Percentiles rank a stretch among this genome's conserved stretches.
Conservation (phyloP, 208 protist genomes). For the Porcisia hertigi region DNA sequence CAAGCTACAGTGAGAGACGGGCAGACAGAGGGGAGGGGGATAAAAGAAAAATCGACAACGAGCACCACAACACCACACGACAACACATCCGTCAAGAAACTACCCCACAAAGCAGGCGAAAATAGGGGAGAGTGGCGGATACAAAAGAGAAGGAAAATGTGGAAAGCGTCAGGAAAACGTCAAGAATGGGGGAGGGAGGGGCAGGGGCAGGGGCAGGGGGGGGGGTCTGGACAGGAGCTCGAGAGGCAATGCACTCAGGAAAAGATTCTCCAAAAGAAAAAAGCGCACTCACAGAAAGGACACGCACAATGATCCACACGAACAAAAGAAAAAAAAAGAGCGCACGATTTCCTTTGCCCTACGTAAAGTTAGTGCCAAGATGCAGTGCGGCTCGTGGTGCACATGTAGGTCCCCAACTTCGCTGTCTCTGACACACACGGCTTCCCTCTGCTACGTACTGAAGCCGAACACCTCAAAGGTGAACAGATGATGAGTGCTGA, state of each 20-base stretch:
- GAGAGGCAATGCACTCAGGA: not conserved
- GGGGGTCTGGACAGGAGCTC: too few relatives aligned
- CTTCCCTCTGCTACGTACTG: slow-evolving; percentile 27
- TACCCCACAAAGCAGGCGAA: not conserved
- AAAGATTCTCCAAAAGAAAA: not conserved
- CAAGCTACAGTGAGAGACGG: too few relatives aligned
- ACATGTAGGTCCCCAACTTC: not conserved
- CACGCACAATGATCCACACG: not conserved
- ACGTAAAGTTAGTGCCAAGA: not conserved
- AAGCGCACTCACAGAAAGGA: not conserved
- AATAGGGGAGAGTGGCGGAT: not conserved
- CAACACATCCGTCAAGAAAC: not conserved
- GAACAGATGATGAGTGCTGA: slow-evolving; percentile 55
- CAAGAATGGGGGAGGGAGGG: not conserved
- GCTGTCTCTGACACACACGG: not conserved
- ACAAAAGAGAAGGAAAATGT: not conserved
- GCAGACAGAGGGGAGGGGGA: not conserved
- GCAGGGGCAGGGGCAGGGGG: not conserved
- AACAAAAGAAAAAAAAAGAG: not conserved
- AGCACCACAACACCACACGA: not conserved
- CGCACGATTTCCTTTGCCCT: not conserved
- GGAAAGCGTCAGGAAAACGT: not conserved
- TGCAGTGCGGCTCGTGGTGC: not conserved
- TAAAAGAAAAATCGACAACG: not conserved
- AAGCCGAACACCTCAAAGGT: slow-evolving; percentile 84